Percentiles rank a stretch among this genome's conserved stretches.
Evolutionary conservation across 768 basidiomycete species (phyloP).

Genomic region (Boletus huronensis): DNA sequence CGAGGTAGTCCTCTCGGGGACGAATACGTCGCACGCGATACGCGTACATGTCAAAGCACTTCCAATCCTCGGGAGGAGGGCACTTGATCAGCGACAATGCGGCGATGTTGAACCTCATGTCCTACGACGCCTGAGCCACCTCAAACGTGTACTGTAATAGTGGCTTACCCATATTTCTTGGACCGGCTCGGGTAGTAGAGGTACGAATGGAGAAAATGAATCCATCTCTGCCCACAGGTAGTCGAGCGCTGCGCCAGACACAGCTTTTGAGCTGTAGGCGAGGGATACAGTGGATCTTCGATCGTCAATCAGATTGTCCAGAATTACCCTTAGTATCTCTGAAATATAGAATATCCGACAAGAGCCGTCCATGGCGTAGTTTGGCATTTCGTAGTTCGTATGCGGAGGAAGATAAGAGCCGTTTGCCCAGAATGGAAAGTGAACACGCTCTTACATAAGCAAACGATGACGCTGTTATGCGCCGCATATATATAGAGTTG

Average conservation of each 20-base stretch:
- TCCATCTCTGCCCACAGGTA: constrained; percentile 20
- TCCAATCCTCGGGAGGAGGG: constrained; percentile 14
- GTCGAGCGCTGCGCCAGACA: constrained; percentile 13
- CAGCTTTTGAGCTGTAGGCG: constrained; percentile 9
- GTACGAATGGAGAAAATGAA: constrained; percentile 14
- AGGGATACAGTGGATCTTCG: constrained; percentile 4
- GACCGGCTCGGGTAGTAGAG: constrained; percentile 9
- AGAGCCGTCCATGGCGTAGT: not conserved
- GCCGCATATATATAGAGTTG: too few relatives aligned
- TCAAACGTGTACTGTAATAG: not conserved
- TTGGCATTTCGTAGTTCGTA: not conserved
- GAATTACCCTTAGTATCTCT: constrained; percentile 13
- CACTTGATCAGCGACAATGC: constrained; percentile 7
- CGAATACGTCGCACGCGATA: constrained; percentile 13
- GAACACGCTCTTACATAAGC: too few relatives aligned
- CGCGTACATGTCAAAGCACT: constrained; percentile 14
- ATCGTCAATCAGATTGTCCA: constrained; percentile 12
- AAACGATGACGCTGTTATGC: too few relatives aligned
- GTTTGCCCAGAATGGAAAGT: too few relatives aligned
- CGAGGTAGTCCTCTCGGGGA: constrained; percentile 3
- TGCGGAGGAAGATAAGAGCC: too few relatives aligned
- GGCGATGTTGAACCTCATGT: constrained; percentile 3
- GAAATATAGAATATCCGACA: constrained; percentile 10
- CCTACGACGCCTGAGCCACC: constrained; percentile 1
- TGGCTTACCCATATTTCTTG: constrained; percentile 7